Evolutionary conservation across 306 rosid species (phyloP).

Genomic region (Cicer cuneatum): DNA sequence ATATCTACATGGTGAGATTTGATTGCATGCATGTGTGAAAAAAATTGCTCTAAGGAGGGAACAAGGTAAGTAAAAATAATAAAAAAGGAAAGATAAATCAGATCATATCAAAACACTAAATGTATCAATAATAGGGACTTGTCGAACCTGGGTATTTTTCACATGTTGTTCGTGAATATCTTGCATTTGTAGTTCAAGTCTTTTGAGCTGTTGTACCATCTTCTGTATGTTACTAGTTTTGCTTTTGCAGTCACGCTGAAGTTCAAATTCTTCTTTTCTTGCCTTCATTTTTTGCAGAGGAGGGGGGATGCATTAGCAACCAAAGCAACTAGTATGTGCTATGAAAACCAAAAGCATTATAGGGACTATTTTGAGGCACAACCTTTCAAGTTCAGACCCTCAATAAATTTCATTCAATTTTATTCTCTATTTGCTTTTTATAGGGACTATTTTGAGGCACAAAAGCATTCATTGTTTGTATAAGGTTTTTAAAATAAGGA

Average conservation of each 20-base stretch:
- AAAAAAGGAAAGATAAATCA: no score
- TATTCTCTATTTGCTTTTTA: neutral
- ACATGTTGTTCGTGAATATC: conserved; percentile 70
- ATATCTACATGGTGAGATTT: no score
- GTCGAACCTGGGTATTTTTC: conserved; percentile 74
- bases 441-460: neutral
- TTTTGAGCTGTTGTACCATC: conserved; percentile 49
- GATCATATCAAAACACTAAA: neutral
- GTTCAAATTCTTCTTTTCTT: conserved; percentile 59
- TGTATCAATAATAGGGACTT: conserved; percentile 33
- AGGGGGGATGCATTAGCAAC: conserved; percentile 38
- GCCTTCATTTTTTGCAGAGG: conserved; percentile 53
- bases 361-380: no score
- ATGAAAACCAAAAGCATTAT: conserved; percentile 24
- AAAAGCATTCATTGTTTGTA: neutral
- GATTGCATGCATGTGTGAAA: no score
- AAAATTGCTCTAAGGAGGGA: no score
- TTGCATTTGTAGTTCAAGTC: conserved; percentile 68
- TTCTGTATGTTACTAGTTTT: conserved; percentile 53
- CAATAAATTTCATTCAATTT: neutral
- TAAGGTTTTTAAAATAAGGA: neutral
- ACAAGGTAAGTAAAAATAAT: no score
- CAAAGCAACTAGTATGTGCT: conserved; percentile 19
- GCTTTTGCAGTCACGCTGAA: conserved; percentile 62
- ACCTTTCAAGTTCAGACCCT: neutral